Evolutionary conservation across 164 flowering plant species (phyloP), one percentile per base, ranked within the genome.

Genomic region (Litsea cubeba): DNA sequence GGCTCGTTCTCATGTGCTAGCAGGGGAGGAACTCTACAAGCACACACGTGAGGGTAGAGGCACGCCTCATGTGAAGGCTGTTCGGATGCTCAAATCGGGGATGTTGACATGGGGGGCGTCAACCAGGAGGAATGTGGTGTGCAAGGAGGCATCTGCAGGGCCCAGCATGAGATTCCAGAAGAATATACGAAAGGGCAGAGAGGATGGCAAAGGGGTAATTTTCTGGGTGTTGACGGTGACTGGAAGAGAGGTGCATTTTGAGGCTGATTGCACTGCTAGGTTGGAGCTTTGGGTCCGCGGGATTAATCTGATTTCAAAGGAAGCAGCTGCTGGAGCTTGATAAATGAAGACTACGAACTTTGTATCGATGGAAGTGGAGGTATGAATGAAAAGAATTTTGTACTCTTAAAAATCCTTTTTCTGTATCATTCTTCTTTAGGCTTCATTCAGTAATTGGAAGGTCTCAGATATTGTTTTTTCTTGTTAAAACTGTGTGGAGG

Each of bases 201-300:
- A 79, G 60, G 83, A 74, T 2, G 65, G 84, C n/a, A 82, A 80
- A 12, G 74, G 81, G 0, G 90, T 87, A 20, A 71, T 89, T 58
- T 89, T 91, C 62, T 76, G 86, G 64, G 89, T 91, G 74, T 77
- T 84, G 78, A 89, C 92, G 5, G 77, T 76, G 0, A 79, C 76
- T 70, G 84, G 86, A 79, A 89, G 84, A 80, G 97, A 91, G 75
- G 82, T 91, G 60, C 97, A 91, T 76, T 90, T 91, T 74, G 85
- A 85, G 46, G 83, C 82, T 2, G 89, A 91, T 2, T 91, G 89
- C 40, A 2, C 20, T 11, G 88, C 84, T 74, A 76, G 46, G 46
- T 90, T 93, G 17, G 83, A 85, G 82, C 80, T 89, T 57, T 91
- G 93, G 92, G 92, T 88, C 66, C 82, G 89, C 50, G 96, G 96